A percentile compares a stretch with the other conserved stretches of the same genome.
These are phyloP conservation scores for Przewalskia tangutica DNA, from an alignment of 257 asterid genomes.

Conservation along the genomic window DNA sequence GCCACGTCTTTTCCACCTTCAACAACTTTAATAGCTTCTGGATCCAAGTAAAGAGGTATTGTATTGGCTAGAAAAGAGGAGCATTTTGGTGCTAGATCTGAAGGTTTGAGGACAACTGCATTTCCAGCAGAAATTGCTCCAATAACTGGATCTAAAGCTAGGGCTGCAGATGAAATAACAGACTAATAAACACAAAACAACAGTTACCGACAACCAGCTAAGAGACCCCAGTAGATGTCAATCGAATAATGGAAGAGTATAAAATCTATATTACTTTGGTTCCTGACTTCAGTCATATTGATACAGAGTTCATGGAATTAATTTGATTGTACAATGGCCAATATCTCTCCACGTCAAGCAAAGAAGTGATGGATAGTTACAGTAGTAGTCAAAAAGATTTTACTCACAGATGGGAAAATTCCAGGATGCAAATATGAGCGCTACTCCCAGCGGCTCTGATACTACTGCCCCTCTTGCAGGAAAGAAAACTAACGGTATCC, in stretches of 20 bases:
- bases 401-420: constrained; percentile 83
- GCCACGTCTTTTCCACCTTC: constrained; percentile 67
- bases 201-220: background rate
- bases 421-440: constrained; percentile 77
- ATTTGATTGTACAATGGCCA: background rate
- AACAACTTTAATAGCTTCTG: constrained; percentile 52
- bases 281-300: background rate
- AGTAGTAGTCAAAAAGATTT: background rate
- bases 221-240: background rate
- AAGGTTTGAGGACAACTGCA: constrained; percentile 57
- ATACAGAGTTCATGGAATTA: background rate
- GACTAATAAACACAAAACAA: background rate
- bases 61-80: constrained; percentile 48
- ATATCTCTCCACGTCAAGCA: background rate
- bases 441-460: constrained; percentile 86
- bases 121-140: constrained; percentile 96
- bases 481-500: constrained; percentile 49
- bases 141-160: constrained; percentile 62
- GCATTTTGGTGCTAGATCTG: constrained; percentile 74
- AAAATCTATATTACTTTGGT: background rate
- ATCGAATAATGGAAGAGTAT: background rate
- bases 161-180: constrained; percentile 35
- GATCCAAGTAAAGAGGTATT: constrained; percentile 66
- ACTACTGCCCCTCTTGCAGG: constrained; percentile 63
- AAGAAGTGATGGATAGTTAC: background rate